Percentiles rank a stretch among this genome's conserved stretches.
These are phyloP conservation scores for Exobasidium cylindrosporum DNA, from an alignment of 1,284 basidiomycete species.

Conservation along the genomic window DNA sequence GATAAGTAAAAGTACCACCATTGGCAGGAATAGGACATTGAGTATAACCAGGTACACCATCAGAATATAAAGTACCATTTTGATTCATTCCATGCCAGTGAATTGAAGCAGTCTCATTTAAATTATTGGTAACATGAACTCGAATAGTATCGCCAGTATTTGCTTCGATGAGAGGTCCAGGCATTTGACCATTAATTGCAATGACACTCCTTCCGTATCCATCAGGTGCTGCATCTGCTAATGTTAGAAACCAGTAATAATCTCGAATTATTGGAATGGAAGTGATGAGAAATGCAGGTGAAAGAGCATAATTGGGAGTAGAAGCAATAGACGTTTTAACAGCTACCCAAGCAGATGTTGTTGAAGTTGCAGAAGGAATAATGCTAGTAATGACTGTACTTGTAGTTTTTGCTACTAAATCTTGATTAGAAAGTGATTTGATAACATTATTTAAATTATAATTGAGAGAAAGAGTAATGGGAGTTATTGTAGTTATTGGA, in stretches of 20 bases:
- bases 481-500: too few relatives aligned
- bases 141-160: constrained; percentile 46
- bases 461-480: too few relatives aligned
- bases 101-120: constrained; percentile 31
- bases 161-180: constrained; percentile 42
- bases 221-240: constrained; percentile 30
- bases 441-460: too few relatives aligned
- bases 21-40: constrained; percentile 49
- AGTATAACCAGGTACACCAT: constrained; percentile 46
- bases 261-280: too few relatives aligned
- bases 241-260: constrained; percentile 29
- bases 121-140: constrained; percentile 36
- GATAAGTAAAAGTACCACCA: constrained; percentile 27
- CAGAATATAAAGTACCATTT: constrained; percentile 42
- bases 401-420: too few relatives aligned
- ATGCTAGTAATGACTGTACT: too few relatives aligned
- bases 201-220: constrained; percentile 37
- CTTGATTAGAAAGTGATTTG: too few relatives aligned
- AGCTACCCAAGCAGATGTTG: too few relatives aligned
- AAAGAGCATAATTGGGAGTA: too few relatives aligned
- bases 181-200: constrained; percentile 37
- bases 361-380: too few relatives aligned
- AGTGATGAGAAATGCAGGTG: too few relatives aligned
- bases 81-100: constrained; percentile 53
- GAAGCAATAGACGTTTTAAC: too few relatives aligned